Evolutionary conservation across 2,329 filamentous ascomycete species (phyloP).

Genomic region (Thermoascus crustaceus): DNA sequence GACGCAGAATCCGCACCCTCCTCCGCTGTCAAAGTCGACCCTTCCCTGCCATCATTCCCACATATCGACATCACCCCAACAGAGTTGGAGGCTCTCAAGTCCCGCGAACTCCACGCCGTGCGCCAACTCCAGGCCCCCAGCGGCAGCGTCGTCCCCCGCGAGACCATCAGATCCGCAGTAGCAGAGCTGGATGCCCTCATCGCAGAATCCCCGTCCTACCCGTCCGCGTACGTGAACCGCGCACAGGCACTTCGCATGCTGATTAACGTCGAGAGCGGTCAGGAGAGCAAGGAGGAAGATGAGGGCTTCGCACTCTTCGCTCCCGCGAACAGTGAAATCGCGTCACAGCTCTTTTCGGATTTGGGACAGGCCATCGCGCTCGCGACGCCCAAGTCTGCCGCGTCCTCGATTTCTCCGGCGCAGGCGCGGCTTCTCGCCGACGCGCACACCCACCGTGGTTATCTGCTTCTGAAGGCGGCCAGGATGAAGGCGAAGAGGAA

Average conservation of each 20-base stretch:
- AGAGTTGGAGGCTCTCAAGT: slow-evolving; percentile 31
- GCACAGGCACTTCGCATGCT: slow-evolving; percentile 42
- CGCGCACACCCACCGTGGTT: slow-evolving; percentile 48
- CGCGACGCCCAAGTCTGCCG: slow-evolving; percentile 32
- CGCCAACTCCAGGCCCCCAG: slow-evolving; percentile 22
- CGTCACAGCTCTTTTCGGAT: slow-evolving; percentile 26
- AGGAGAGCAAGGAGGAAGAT: slow-evolving; percentile 6
- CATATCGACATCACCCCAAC: slow-evolving; percentile 30
- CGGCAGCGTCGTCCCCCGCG: slow-evolving; percentile 4
- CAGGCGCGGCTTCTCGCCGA: slow-evolving; percentile 46
- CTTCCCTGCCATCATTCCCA: slow-evolving; percentile 33
- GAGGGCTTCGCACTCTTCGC: slow-evolving; percentile 18
- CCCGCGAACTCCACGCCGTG: slow-evolving; percentile 33
- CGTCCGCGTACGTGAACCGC: slow-evolving; percentile 48
- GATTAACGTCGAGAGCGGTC: slow-evolving; percentile 18
- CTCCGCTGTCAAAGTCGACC: slow-evolving; percentile 29
- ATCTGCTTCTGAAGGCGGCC: slow-evolving; percentile 33
- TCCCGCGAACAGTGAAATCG: slow-evolving; percentile 11
- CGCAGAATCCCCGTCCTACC: slow-evolving; percentile 38
- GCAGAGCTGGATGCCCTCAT: slow-evolving; percentile 37
- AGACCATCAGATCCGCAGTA: slow-evolving; percentile 26
- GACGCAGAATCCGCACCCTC: slow-evolving; percentile 37
- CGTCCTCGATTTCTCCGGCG: slow-evolving; percentile 36
- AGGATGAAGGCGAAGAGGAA: slow-evolving; percentile 13
- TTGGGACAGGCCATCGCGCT: slow-evolving; percentile 39